A percentile compares a stretch with the other conserved stretches of the same genome.
phyloP scores from a whole-genome alignment of 345 rosid species.

The Erodium maritimum region DNA sequence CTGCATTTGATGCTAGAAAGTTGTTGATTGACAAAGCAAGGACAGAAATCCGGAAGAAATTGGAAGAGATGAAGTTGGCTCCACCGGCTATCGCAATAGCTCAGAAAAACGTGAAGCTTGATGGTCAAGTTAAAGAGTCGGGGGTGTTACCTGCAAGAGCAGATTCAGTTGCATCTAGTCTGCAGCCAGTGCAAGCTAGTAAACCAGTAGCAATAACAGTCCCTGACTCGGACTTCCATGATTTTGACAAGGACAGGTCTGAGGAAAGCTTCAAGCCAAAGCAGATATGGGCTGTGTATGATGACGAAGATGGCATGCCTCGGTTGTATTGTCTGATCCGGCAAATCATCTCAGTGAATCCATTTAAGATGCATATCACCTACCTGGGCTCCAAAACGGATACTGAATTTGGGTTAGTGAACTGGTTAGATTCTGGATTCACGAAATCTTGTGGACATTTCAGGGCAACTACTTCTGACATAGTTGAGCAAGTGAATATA shows the following conservation, averaged over 20 bases:
- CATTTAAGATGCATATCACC: constrained; percentile 75
- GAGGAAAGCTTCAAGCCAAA: constrained; percentile 89
- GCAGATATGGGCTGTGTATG: constrained; percentile 95
- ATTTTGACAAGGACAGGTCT: constrained; percentile 77
- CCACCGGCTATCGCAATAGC: constrained; percentile 28
- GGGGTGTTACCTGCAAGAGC: constrained; percentile 17
- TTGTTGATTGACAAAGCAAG: constrained; percentile 71
- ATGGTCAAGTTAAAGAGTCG: constrained; percentile 19
- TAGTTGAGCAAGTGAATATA: constrained; percentile 80
- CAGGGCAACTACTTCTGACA: constrained; percentile 69
- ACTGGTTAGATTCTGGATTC: constrained; percentile 76
- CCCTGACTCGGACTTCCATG: constrained; percentile 95
- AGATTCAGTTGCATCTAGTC: constrained; percentile 15
- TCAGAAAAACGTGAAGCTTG: constrained; percentile 20
- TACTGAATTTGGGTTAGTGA: constrained; percentile 69
- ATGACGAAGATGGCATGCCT: constrained; percentile 98
- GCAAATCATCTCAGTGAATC: constrained; percentile 66
- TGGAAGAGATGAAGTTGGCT: constrained; percentile 50
- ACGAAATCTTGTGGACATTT: constrained; percentile 97
- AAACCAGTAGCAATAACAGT: constrained; percentile 57
- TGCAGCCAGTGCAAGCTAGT: constrained; percentile 24
- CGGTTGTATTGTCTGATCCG: constrained; percentile 79
- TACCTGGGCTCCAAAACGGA: constrained; percentile 93
- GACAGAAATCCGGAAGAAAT: constrained; percentile 45
- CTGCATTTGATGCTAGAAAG: constrained; percentile 75